Conservation (phyloP, 805 yeast genomes). For the Metschnikowia amazonensis region DNA sequence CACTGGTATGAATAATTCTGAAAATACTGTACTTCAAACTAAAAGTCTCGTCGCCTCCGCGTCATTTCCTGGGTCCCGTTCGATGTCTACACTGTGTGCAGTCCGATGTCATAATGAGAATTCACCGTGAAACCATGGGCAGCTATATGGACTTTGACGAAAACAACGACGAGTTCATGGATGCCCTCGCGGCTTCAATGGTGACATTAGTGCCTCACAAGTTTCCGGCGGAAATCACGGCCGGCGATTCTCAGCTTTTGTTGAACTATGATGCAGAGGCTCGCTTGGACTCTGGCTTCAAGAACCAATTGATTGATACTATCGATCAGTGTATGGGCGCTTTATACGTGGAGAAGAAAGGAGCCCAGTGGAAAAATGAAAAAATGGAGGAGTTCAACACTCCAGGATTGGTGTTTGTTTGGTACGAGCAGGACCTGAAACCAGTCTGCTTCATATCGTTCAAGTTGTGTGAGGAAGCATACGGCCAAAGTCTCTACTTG, state of each 20-base stretch:
- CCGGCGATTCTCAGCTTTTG: not conserved
- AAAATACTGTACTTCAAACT: no score
- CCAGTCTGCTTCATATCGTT: constrained; percentile 45
- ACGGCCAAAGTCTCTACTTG: constrained; percentile 39
- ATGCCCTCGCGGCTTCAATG: constrained; percentile 8
- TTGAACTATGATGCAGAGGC: constrained; percentile 2
- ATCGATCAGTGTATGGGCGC: constrained; percentile 28
- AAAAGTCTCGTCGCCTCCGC: no score
- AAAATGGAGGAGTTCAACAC: constrained; percentile 47
- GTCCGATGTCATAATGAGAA: not conserved
- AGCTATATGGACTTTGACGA: constrained; percentile 13
- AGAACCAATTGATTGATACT: constrained; percentile 19
- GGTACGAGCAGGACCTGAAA: constrained; percentile 20
- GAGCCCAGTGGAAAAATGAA: constrained; percentile 38
- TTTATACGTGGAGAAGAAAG: constrained; percentile 28
- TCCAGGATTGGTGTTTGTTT: constrained; percentile 42
- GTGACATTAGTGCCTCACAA: constrained; percentile 7
- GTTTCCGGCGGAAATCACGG: constrained; percentile 7
- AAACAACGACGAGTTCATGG: constrained; percentile 10
- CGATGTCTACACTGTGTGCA: no score
- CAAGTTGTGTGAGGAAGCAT: constrained; percentile 40
- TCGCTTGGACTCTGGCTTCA: not conserved
- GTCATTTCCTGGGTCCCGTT: no score
- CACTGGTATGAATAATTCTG: no score
- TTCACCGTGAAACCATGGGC: not conserved